Evolutionary conservation across 129 eudicot genomes (phyloP).

Genomic region (Pulicaria dysenterica): DNA sequence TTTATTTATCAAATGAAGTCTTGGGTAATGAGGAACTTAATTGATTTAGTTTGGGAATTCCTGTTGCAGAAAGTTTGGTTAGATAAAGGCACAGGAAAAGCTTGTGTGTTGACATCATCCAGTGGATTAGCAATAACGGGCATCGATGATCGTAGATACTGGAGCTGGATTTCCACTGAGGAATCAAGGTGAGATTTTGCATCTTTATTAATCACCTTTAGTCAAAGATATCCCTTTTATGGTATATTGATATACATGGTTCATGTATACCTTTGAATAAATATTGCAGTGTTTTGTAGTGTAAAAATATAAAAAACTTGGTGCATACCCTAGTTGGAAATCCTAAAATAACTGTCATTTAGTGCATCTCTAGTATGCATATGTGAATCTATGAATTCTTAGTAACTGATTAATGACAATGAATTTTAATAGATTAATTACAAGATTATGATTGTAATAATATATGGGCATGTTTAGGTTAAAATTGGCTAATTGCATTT

Average conservation of each 20-base stretch:
- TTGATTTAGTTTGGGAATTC: constrained; percentile 3
- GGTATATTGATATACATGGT: too few relatives aligned
- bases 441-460: too few relatives aligned
- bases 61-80: constrained; percentile 82
- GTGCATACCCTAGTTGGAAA: not conserved
- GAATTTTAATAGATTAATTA: too few relatives aligned
- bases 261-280: too few relatives aligned
- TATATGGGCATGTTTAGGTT: too few relatives aligned
- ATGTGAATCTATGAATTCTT: not conserved
- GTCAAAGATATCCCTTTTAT: not conserved
- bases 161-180: constrained; percentile 68
- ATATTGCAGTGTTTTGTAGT: too few relatives aligned
- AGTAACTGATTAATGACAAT: not conserved
- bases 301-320: too few relatives aligned
- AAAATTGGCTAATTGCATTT: too few relatives aligned
- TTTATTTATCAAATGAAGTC: not conserved
- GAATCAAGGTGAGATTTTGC: constrained; percentile 80
- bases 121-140: constrained; percentile 83
- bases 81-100: constrained; percentile 75
- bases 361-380: not conserved
- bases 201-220: not conserved
- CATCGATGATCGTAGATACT: constrained; percentile 89
- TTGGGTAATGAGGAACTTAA: constrained; percentile 22
- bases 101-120: constrained; percentile 74
- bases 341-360: too few relatives aligned